Conservation (phyloP, 805 yeast genomes). For the Candida qinlingensis region DNA sequence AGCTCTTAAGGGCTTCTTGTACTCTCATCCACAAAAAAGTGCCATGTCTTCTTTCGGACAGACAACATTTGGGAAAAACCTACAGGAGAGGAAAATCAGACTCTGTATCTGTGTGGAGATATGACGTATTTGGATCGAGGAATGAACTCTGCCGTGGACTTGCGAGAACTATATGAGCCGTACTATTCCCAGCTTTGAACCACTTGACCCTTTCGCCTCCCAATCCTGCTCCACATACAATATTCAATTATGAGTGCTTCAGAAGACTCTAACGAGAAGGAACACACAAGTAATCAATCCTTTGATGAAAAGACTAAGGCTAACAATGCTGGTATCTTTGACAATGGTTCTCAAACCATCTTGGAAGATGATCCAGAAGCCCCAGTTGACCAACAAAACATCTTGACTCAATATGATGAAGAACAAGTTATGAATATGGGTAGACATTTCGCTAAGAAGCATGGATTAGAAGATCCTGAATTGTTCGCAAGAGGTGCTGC, state of each 20-base stretch:
- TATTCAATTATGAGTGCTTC: background rate
- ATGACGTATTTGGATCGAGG: background rate
- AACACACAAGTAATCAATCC: background rate
- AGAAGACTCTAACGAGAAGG: background rate
- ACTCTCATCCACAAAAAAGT: too few species aligned
- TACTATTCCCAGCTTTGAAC: too few species aligned
- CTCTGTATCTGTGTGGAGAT: background rate
- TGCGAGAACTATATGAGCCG: too few species aligned
- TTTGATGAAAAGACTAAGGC: background rate
- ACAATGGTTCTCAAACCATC: background rate
- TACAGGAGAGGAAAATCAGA: background rate
- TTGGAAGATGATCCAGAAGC: constrained; percentile 5
- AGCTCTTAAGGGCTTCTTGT: too few species aligned
- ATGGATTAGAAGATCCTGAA: constrained; percentile 42
- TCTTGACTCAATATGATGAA: constrained; percentile 52
- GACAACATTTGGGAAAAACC: background rate
- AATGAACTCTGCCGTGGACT: too few species aligned
- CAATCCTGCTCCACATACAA: too few species aligned
- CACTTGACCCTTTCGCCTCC: too few species aligned
- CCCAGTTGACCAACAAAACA: constrained; percentile 27
- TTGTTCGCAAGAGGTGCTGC: constrained; percentile 64
- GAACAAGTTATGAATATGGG: constrained; percentile 68
- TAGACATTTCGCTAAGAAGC: constrained; percentile 53
- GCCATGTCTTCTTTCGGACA: too few species aligned
- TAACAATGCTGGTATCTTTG: constrained; percentile 1